Evolutionary conservation across 192 early-diverging fungal genomes (phyloP).

Genomic region (Spinellus fusiger): DNA sequence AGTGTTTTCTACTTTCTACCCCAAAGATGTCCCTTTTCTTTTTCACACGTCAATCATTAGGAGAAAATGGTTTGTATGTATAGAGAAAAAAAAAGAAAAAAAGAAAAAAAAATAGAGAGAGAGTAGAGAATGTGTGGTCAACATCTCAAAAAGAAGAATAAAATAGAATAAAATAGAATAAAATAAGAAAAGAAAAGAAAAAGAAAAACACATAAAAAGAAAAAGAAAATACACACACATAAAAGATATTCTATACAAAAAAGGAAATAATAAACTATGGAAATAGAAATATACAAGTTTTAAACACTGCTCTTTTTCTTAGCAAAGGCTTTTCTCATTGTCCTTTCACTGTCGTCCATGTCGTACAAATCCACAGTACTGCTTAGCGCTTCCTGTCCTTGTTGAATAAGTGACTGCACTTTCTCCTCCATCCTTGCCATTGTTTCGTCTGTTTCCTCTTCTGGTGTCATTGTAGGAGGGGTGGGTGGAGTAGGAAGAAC

Average conservation of each 20-base stretch:
- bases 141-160: neutral
- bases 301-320: neutral
- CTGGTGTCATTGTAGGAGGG: too few species aligned
- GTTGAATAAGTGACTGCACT: slow-evolving; percentile 9
- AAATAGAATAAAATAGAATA: neutral
- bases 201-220: neutral
- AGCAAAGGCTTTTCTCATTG: neutral
- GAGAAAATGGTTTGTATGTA: neutral
- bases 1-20: neutral
- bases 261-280: neutral
- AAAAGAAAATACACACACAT: neutral
- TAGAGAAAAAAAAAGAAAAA: slow-evolving; percentile 1
- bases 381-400: slow-evolving; percentile 12
- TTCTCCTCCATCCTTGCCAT: slow-evolving; percentile 8
- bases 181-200: neutral
- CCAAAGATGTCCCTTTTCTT: neutral
- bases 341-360: neutral
- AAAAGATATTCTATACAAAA: neutral
- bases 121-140: too few species aligned
- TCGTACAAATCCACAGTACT: slow-evolving; percentile 4
- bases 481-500: too few species aligned
- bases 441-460: slow-evolving; percentile 7
- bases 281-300: neutral
- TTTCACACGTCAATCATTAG: neutral
- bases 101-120: slow-evolving; percentile 3